These are phyloP conservation scores for Thamnidium elegans DNA, from an alignment of 192 early-diverging fungal species.

Conservation along the genomic window DNA sequence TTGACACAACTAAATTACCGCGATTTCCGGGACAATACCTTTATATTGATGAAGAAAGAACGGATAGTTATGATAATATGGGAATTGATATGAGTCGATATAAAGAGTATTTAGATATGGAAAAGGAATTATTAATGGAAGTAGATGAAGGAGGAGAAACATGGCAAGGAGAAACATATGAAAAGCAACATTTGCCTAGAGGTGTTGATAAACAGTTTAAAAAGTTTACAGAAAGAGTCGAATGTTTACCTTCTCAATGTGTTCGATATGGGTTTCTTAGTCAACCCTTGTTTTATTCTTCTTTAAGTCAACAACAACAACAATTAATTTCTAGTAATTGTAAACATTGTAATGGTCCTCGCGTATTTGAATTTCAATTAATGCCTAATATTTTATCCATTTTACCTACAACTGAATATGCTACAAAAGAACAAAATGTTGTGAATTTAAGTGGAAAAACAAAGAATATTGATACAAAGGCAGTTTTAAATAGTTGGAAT, in stretches of 20 bases:
- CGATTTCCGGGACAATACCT: slow-evolving; percentile 51
- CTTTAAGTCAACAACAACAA: slow-evolving; percentile 11
- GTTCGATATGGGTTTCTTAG: slow-evolving; percentile 76
- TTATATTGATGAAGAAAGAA: slow-evolving; percentile 51
- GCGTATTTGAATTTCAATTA: slow-evolving; percentile 88
- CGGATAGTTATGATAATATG: slow-evolving; percentile 31
- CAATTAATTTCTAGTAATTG: slow-evolving; percentile 50
- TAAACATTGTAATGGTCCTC: slow-evolving; percentile 56
- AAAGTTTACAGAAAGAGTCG: slow-evolving; percentile 69
- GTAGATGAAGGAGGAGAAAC: slow-evolving; percentile 35
- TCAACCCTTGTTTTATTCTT: slow-evolving; percentile 61
- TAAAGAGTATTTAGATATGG: slow-evolving; percentile 43
- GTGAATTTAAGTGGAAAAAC: slow-evolving; percentile 31
- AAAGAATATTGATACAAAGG: slow-evolving; percentile 22
- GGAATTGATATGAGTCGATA: slow-evolving; percentile 38
- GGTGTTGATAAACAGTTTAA: slow-evolving; percentile 80
- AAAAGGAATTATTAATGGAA: slow-evolving; percentile 33
- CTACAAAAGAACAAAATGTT: slow-evolving; percentile 32
- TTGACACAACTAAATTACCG: background rate
- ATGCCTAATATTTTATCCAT: slow-evolving; percentile 84
- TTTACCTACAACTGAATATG: slow-evolving; percentile 61
- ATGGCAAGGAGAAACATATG: slow-evolving; percentile 84
- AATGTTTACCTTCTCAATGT: slow-evolving; percentile 78
- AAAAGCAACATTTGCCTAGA: slow-evolving; percentile 65
- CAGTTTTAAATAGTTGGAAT: slow-evolving; percentile 52